These are phyloP conservation scores for Mycena rebaudengoi DNA, from an alignment of 768 basidiomycete species.

Conservation along the genomic window DNA sequence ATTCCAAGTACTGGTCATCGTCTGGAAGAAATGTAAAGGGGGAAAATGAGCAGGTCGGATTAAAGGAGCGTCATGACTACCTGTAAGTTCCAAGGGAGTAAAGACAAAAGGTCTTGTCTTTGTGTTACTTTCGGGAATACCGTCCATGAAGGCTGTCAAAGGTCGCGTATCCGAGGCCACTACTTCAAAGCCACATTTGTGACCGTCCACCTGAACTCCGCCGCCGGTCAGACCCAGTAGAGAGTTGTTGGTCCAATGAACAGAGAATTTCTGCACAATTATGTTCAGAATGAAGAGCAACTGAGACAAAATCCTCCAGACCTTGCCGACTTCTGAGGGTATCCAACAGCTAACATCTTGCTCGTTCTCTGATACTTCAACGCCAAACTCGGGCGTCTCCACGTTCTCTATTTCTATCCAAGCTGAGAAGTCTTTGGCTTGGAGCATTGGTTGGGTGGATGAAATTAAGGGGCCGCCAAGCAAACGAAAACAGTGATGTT, in stretches of 20 bases:
- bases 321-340: constrained; percentile 10
- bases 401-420: constrained; percentile 16
- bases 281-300: background rate
- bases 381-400: background rate
- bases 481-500: no score
- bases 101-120: constrained; percentile 19
- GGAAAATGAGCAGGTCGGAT: background rate
- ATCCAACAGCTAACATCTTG: constrained; percentile 16
- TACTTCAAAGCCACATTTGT: constrained; percentile 15
- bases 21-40: background rate
- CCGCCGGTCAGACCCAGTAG: constrained; percentile 12
- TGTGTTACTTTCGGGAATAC: constrained; percentile 13
- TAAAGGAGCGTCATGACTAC: background rate
- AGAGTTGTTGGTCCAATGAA: constrained; percentile 18
- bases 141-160: constrained; percentile 12
- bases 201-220: constrained; percentile 18
- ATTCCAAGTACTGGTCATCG: constrained; percentile 21
- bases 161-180: constrained; percentile 10
- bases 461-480: no score
- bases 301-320: background rate
- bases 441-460: constrained; percentile 8
- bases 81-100: constrained; percentile 18
- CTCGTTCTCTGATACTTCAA: constrained; percentile 9
- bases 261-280: constrained; percentile 16
- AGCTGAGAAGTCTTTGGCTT: constrained; percentile 9